Percentiles rank a stretch among this genome's conserved stretches.
Evolutionary conservation across 768 basidiomycete species (phyloP).

Genomic region (Thelephora ganbajun): DNA sequence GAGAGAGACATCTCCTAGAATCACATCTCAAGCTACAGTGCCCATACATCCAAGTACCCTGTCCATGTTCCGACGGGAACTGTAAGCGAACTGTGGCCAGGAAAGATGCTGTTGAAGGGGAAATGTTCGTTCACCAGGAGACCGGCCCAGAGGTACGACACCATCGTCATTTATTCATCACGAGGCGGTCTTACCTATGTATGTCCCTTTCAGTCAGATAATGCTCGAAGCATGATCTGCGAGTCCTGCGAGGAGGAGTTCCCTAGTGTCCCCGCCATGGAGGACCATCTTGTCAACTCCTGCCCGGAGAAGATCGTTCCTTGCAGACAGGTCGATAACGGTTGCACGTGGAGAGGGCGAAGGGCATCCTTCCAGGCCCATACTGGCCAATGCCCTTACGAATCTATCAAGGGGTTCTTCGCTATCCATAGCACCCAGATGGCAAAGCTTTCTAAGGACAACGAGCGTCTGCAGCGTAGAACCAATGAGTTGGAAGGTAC

Average conservation of each 20-base stretch:
- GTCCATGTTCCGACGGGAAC: slow-evolving; percentile 33
- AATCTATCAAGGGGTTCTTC: slow-evolving; percentile 48
- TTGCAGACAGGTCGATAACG: slow-evolving; percentile 33
- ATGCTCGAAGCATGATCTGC: slow-evolving; percentile 21
- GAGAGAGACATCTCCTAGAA: slow-evolving; percentile 53
- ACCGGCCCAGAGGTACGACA: slow-evolving; percentile 22
- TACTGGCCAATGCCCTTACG: slow-evolving; percentile 35
- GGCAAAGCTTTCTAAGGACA: slow-evolving; percentile 43
- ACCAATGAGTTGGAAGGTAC: slow-evolving; percentile 45
- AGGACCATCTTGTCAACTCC: slow-evolving; percentile 18
- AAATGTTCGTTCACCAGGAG: slow-evolving; percentile 21
- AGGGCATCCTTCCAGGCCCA: slow-evolving; percentile 26
- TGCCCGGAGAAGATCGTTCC: slow-evolving; percentile 26
- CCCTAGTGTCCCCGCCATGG: slow-evolving; percentile 15
- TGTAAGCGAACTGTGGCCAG: slow-evolving; percentile 31
- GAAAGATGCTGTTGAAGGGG: slow-evolving; percentile 29
- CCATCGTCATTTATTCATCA: neutral
- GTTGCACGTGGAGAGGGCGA: slow-evolving; percentile 41
- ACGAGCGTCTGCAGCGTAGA: slow-evolving; percentile 42
- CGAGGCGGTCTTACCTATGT: no score
- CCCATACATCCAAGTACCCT: slow-evolving; percentile 37
- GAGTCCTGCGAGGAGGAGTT: slow-evolving; percentile 25
- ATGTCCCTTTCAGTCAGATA: no score
- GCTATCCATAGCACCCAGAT: slow-evolving; percentile 22
- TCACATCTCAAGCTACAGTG: slow-evolving; percentile 52